Evolutionary conservation across 768 basidiomycete genomes (phyloP), one percentile per base, ranked within the genome.

Genomic region (Candolleomyces efflorescens): DNA sequence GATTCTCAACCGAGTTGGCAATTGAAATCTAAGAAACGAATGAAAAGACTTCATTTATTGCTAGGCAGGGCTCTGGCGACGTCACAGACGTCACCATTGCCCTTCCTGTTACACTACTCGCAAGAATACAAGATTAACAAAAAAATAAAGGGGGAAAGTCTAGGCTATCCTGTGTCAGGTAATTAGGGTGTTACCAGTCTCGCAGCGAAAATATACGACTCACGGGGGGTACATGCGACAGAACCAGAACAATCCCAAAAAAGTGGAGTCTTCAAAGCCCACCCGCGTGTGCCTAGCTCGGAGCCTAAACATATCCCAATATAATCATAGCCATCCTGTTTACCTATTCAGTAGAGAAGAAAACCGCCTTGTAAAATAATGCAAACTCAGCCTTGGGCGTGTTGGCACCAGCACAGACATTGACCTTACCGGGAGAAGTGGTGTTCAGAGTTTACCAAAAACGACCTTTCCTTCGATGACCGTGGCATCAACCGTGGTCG

Each of bases 391-490:
- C 32, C 32, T n/a, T n/a, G 11, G 32, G 32, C 6, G 32, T 32
- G 32, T 5, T 2, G 32, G 11, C 32, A 32, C 11, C 7, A 32
- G 11, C 32, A 32, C 2, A 32, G 32, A 32, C 32, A 32, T 1
- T 11, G 2, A 9, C 20, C 18, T 26, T 24, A 26, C 24, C 18
- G 47, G 32, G 32, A n/a, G n/a, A 32, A 20, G 13, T 15, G 23
- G 22, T 13, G 17, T 57, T 68, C 52, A 73, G 32, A 73, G 59
- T 32, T 53, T 61, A 43, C 79, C 78, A 60, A 74, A 81, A 53
- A 79, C 75, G 22, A 68, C 60, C 58, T 70, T 62, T 26, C 94
- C 94, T 64, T 94, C 93, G 6, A 97, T 83, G 54, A 87, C 84
- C 24, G 93, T 95, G 5, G 85, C 82, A 18, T 83, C 68, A 41